Base-by-base conservation (phyloP, 768 basidiomycete genomes). In the Podaxis pistillaris region DNA sequence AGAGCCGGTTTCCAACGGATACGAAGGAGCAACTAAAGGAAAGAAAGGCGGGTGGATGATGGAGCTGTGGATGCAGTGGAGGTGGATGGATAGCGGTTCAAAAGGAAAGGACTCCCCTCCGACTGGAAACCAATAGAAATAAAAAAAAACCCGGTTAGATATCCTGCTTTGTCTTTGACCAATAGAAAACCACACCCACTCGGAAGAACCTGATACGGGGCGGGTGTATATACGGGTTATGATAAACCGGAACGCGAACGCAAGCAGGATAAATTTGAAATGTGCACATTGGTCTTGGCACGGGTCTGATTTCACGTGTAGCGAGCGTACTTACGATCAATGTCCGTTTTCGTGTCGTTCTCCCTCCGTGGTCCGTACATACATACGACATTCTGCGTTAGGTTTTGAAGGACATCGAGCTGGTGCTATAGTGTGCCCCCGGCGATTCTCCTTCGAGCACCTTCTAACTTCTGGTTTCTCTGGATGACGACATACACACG, bases 301-400 rank as follows among this genome's bases (percentile, higher is more conserved):
- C 49, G 49, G 49, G 26, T 24, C 4, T 30, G 13, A 58, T 30
- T 61, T 56, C 54, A 56, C 54, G 24, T 56, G 54, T 33, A 9
- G 33, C 19, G 26, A 24, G 58, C 60, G 52, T 44, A 46, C 19
- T 61, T 61, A 41, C 60, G 60, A 53, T 53, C 38, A 56, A 56
- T 56, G 37, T 56, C 54, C 54, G 38, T 22, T 50, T 33, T 33
- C 33, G 8, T 33, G 8, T 30, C 30, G 30, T 8, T 30, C 30
- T 30, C 30, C 30, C 9, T 33, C 33, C 8, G 8, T 33, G 33
- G 33, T 33, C 33, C 33, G 0, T 9, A 33, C 33, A 2, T 9
- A 33, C 33, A 9, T 33, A 2, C 1, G 9, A 33, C 33, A 33
- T n/a, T 12, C 41, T 13, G 13, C 8, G 41, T 19, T 44, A 15